Evolutionary conservation across 2,329 filamentous ascomycete species (phyloP).

Genomic region (Coniochaeta prunicola): DNA sequence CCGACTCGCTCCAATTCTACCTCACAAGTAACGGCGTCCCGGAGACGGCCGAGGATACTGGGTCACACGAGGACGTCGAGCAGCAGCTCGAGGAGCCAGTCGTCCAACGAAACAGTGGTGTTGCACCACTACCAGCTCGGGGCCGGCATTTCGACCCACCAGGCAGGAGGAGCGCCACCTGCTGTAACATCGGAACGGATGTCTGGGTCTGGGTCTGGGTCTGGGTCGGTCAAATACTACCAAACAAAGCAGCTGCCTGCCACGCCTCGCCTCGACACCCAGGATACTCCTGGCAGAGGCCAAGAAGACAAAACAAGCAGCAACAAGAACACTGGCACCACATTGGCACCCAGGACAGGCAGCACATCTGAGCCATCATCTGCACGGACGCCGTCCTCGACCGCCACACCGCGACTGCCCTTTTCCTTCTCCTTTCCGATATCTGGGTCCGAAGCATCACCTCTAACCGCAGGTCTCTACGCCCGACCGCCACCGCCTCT

Average conservation of each 20-base stretch:
- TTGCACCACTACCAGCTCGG: neutral
- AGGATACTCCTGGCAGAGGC: neutral
- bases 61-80: constrained; percentile 23
- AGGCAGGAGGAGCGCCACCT: neutral
- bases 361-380: constrained; percentile 14
- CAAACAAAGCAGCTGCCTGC: constrained; percentile 21
- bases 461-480: neutral
- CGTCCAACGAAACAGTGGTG: constrained; percentile 12
- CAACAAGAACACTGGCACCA: neutral
- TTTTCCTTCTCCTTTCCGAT: neutral
- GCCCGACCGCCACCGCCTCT: constrained; percentile 2
- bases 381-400: constrained; percentile 13
- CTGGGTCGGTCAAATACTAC: constrained; percentile 10
- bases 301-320: neutral
- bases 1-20: constrained; percentile 19
- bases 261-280: constrained; percentile 15
- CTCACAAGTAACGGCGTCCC: constrained; percentile 8
- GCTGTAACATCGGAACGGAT: constrained; percentile 1
- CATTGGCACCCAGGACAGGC: neutral
- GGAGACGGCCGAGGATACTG: constrained; percentile 15
- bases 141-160: neutral
- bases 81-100: constrained; percentile 17
- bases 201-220: constrained; percentile 14
- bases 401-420: constrained; percentile 1
- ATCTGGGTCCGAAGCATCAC: neutral